These are phyloP conservation scores for Linanthus parryae DNA, from an alignment of 148 eudicot species.

Conservation along the genomic window DNA sequence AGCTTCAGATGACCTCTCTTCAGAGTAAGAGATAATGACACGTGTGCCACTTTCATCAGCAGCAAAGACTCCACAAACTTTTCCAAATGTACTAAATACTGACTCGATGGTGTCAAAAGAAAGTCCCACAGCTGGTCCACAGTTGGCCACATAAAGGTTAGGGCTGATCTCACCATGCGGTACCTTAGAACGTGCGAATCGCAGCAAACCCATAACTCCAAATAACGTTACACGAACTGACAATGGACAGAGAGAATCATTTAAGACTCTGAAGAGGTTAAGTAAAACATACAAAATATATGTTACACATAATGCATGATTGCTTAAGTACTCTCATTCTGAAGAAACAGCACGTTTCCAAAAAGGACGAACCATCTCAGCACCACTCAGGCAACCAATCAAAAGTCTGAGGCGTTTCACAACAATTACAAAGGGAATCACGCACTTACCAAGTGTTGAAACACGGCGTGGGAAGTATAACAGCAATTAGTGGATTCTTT, in stretches of 20 bases:
- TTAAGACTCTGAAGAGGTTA: background rate
- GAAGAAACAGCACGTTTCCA: too few relatives aligned
- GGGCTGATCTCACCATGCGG: slow-evolving; percentile 26
- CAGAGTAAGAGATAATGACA: slow-evolving; percentile 63
- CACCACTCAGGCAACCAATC: too few relatives aligned
- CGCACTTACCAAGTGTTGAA: too few relatives aligned
- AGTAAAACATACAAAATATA: background rate
- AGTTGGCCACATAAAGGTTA: slow-evolving; percentile 85
- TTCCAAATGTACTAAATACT: slow-evolving; percentile 58
- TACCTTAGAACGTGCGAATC: slow-evolving; percentile 61
- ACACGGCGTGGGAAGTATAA: too few relatives aligned
- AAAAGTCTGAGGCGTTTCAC: too few relatives aligned
- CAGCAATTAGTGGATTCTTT: too few relatives aligned
- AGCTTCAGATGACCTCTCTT: slow-evolving; percentile 43
- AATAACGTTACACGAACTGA: background rate
- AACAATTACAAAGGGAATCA: too few relatives aligned
- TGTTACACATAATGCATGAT: too few relatives aligned
- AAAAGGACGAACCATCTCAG: too few relatives aligned
- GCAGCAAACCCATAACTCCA: slow-evolving; percentile 44
- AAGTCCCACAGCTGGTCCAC: slow-evolving; percentile 92
- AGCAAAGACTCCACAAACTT: slow-evolving; percentile 54
- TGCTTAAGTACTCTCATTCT: too few relatives aligned
- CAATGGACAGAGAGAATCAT: background rate
- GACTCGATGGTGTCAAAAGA: slow-evolving; percentile 51
- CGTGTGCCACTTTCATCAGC: slow-evolving; percentile 87